Base-by-base conservation (phyloP, 2,329 filamentous ascomycete genomes). In the Orbilia oligospora region DNA sequence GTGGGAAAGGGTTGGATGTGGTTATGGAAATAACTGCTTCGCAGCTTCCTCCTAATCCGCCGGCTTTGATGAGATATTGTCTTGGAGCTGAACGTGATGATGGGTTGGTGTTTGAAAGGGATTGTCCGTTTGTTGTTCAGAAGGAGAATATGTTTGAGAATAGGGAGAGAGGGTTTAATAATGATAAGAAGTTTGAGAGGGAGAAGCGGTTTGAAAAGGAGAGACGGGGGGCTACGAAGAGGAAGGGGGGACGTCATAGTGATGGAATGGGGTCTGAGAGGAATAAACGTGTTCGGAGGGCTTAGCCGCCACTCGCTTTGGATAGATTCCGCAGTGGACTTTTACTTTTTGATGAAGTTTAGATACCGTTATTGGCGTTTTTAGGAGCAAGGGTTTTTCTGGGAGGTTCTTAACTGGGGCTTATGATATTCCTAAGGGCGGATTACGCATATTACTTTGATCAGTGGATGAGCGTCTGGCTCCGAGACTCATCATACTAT, bases 1-100 rank as follows among this genome's bases (percentile, higher is more conserved):
- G 14, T 4, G 38, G 41, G 6, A 61, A 63, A 16, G 30, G 20
- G 3, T 30, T 58, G 8, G 67, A 77, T 36, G 18, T 77, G 12
- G 51, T 71, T 5, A 68, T 77, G 18, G 49, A 71, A 20, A 33
- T 53, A 16, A 38, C 33, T 0, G 5, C 33, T 5, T 18, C 30
- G 5, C 56, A 66, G 48, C 30, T 77, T 0, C 18, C 38, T 0
- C 9, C 16, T 0, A 38, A 53, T 48, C 67, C 61, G 12, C 16
- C 10, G 9, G 12, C 12, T 3, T 38, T 65, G 24, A 33, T 24
- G 49, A 48, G 5, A 16, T 27, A n/a, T 10, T 71, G 36, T 53
- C 33, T 41, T 46, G 61, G 44, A 16, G 41, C 27, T 8, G 27
- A 33, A 10, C 12, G 20, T 20, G n/a, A 67, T 53, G 70, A 66